These are phyloP conservation scores for Cercis canadensis DNA, from an alignment of 306 rosid genomes.

Conservation along the genomic window DNA sequence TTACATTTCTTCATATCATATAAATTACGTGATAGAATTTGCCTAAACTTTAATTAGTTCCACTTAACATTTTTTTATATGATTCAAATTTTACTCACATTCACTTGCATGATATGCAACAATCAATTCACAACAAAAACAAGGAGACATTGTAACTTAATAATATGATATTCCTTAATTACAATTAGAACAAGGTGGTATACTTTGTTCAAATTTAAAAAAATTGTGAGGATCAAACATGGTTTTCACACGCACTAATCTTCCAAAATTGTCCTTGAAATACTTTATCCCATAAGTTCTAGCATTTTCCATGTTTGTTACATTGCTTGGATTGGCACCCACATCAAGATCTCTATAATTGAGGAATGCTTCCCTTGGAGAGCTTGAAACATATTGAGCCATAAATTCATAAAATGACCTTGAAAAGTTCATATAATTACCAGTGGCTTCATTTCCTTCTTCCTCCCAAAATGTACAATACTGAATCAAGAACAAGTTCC, in stretches of 20 bases:
- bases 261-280: constrained; percentile 33
- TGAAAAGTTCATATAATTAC: not conserved
- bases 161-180: no score
- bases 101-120: no score
- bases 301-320: not conserved
- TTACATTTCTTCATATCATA: no score
- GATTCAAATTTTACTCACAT: no score
- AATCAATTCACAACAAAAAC: no score
- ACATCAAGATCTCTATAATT: not conserved
- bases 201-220: constrained; percentile 48
- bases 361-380: not conserved
- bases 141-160: no score
- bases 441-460: not conserved
- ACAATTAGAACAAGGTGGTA: constrained; percentile 21
- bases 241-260: constrained; percentile 35
- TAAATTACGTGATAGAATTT: no score
- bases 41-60: no score
- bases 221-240: constrained; percentile 43
- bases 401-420: not conserved
- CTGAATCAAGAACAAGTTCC: not conserved
- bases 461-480: not conserved
- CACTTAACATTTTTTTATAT: no score
- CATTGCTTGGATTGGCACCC: not conserved
- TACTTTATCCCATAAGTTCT: constrained; percentile 19
- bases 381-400: not conserved